Base-by-base conservation (phyloP, 495 filamentous ascomycete genomes). In the Aspergillus funiculosus region DNA sequence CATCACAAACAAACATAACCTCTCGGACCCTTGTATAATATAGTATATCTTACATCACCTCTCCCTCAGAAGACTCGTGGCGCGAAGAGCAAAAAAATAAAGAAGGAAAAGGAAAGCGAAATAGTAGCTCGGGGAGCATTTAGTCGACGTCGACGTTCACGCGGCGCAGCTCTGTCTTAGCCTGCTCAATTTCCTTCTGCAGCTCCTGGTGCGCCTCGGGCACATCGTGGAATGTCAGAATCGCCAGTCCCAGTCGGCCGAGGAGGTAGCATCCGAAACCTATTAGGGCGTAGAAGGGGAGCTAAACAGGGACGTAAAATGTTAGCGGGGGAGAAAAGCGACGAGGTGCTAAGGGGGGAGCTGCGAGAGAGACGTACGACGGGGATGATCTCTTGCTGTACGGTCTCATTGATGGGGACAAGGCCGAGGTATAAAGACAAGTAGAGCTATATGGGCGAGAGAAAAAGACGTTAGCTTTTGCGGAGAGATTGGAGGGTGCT, bases 161-260 rank as follows among this genome's bases (percentile, higher is more conserved):
- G 48, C 54, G 55, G 52, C 66, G 73, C 59, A 78, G 51, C 38
- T 76, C 74, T 10, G 64, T 55, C 60, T 68, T 74, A 46, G 73
- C 73, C 50, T 64, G 67, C 39, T 70, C 68, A 35, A 78, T 75
- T 54, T 78, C 69, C 61, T 74, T 80, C 74, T 95, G 86, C 52
- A 98, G 69, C 68, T 95, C 91, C 54, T 81, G 76, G 64, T 96
- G 85, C 46, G 92, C 92, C 51, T 86, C 80, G 39, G 94, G 91
- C 9, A 92, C 89, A 69, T 97, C 88, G 69, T 94, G 89, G 77
- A 98, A 98, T 27, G 89, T 95, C 55, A 94, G 73, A 52, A 98
- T 86, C 28, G 91, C 91, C 72, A 81, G 80, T 39, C 92, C 92
- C 20, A 98, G 79, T 51, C 87, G 88, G 73, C 85, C 87, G 40